phyloP scores from a whole-genome alignment of 176 grass and related monocot genomes.

The Eremochloa ophiuroides region DNA sequence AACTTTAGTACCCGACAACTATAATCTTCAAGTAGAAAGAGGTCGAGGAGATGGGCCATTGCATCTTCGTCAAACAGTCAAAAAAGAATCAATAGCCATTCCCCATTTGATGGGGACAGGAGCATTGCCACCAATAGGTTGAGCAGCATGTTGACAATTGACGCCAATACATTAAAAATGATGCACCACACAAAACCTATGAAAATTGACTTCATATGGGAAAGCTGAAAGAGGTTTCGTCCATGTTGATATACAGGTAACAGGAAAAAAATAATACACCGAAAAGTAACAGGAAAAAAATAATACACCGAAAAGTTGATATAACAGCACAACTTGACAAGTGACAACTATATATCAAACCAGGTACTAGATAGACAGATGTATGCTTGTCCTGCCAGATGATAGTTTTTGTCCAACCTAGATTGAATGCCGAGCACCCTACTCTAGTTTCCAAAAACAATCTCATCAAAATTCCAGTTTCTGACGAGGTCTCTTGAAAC shows the following conservation, averaged over 20 bases:
- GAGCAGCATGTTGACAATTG: neutral
- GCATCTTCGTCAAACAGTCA: neutral
- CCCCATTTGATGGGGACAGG: neutral
- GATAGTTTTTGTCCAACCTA: conserved; percentile 11
- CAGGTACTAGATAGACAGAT: conserved; percentile 10
- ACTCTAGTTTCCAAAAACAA: conserved; percentile 52
- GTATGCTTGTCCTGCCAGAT: conserved; percentile 22
- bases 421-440: neutral
- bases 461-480: conserved; percentile 94
- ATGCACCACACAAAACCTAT: neutral
- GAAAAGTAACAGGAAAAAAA: neutral
- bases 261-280: neutral
- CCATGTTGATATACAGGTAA: neutral
- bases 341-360: conserved; percentile 10
- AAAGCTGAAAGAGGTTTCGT: neutral
- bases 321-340: conserved; percentile 14
- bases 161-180: neutral
- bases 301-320: neutral
- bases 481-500: conserved; percentile 83
- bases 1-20: too few species aligned
- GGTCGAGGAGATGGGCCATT: neutral
- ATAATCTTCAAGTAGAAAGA: neutral
- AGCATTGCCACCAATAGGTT: neutral
- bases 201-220: neutral
- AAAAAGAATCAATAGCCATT: neutral